Percentiles rank a stretch among this genome's conserved stretches.
phyloP scores from a whole-genome alignment of 192 early-diverging fungal genomes.

The Podila clonocystis region DNA sequence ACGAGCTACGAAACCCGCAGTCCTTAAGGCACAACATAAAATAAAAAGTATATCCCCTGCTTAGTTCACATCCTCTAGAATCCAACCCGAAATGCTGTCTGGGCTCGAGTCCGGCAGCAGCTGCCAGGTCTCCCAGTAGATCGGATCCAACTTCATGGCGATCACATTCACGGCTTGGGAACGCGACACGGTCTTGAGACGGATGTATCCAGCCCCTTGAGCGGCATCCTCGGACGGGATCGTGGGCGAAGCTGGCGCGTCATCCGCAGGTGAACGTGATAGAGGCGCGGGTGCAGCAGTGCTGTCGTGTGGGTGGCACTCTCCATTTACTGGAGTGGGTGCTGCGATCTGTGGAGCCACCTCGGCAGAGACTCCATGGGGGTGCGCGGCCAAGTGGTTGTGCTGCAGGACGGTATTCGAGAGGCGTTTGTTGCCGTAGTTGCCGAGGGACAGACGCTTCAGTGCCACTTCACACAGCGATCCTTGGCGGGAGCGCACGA shows the following conservation, averaged over 20 bases:
- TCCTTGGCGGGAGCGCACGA: conserved; percentile 50
- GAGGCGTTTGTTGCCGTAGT: conserved; percentile 7
- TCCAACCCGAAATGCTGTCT: conserved; percentile 43
- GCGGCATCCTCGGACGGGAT: conserved; percentile 52
- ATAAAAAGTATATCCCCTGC: not conserved
- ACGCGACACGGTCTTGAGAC: conserved; percentile 66
- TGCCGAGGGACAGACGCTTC: conserved; percentile 51
- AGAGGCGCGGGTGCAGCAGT: too few relatives aligned
- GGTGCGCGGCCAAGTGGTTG: conserved; percentile 11
- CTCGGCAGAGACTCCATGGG: not conserved
- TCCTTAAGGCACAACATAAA: not conserved
- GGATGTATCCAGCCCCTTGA: conserved; percentile 63
- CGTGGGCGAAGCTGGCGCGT: not conserved
- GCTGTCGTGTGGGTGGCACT: conserved; percentile 7
- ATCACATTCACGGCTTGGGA: conserved; percentile 72
- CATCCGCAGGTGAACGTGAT: not conserved
- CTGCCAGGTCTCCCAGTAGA: conserved; percentile 82
- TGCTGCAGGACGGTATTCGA: not conserved
- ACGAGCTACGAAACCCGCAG: too few relatives aligned
- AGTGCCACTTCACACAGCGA: conserved; percentile 57
- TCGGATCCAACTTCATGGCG: conserved; percentile 76
- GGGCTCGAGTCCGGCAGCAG: conserved; percentile 60
- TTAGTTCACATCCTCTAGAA: conserved; percentile 28
- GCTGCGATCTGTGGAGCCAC: not conserved
- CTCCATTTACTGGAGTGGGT: not conserved